Evolutionary conservation across 139 green algal genomes (phyloP), one percentile per base, ranked within the genome.

Genomic region (Nannochloris sp.): DNA sequence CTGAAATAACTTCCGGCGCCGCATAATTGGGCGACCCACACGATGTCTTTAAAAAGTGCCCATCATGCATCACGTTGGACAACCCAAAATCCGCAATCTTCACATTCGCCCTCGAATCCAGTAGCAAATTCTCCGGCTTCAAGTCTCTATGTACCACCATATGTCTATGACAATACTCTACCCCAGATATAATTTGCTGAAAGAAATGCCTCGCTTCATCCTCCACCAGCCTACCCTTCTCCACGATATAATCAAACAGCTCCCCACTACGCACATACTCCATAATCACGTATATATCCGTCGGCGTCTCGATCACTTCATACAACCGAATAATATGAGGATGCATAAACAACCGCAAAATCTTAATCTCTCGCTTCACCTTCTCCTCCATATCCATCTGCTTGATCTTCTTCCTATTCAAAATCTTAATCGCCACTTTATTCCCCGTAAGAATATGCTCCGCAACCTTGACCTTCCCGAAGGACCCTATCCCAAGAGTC

Each of bases 361-460:
- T 99, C 73, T 99, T 96, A 68, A 96, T 96, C 68, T 96, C 89
- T 2, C 89, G 71, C 29, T 80, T 79, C 26, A 96, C 89, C 70
- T 98, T 99, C 64, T 99, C 94, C 46, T 99, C 94, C 94, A 99
- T 99, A 64, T 99, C 94, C 91, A 98, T 98, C 17, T 90, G 80
- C 75, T 92, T 91, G 25, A 99, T 97, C 77, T 99, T 99, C 62
- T 88, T 87, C n/a, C 85, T 69, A 72, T 99, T 99, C 17, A 99
- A 69, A 59, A 99, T 98, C 66, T 99, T 99, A 62, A 99, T 96
- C 6, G 94, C 94, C 25, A 99, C 94, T 73, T 97, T 97, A 69
- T 98, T 91, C 8, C 89, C 87, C 10, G 94, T 98, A 10, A 95
- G 65, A 5, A 96, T 83, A 77, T 99, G 94, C 80, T 99, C 94